These are phyloP conservation scores for Didymella glomerata DNA, from an alignment of 2,329 filamentous ascomycete species.

Conservation along the genomic window DNA sequence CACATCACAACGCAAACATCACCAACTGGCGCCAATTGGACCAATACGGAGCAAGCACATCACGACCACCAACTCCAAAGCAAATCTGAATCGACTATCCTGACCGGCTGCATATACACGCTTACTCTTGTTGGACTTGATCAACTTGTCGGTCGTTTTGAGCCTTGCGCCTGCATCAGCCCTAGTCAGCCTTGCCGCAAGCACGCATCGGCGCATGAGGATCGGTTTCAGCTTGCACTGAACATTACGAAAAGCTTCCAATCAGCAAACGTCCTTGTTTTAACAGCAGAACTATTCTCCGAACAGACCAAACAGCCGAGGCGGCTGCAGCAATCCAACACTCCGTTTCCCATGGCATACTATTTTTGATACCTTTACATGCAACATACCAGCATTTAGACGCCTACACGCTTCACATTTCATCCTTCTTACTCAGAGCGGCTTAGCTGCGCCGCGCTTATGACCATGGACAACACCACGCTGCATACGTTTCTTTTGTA, in stretches of 20 bases:
- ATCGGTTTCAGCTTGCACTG: constrained; percentile 43
- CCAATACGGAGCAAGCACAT: constrained; percentile 41
- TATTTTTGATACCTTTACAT: constrained; percentile 42
- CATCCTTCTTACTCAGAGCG: constrained; percentile 40
- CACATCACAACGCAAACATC: constrained; percentile 30
- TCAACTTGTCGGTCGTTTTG: constrained; percentile 12
- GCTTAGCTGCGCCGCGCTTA: constrained; percentile 37
- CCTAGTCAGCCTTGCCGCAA: constrained; percentile 44
- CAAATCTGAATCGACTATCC: constrained; percentile 21
- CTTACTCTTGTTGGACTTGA: constrained; percentile 27
- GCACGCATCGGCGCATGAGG: constrained; percentile 31
- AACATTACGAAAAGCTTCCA: constrained; percentile 32
- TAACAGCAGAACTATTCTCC: constrained; percentile 28
- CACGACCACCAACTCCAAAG: constrained; percentile 14
- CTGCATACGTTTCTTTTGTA: constrained; percentile 69
- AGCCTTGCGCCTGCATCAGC: constrained; percentile 31
- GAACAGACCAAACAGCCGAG: constrained; percentile 34
- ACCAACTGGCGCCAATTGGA: constrained; percentile 42
- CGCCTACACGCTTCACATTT: constrained; percentile 38
- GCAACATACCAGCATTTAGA: constrained; percentile 33
- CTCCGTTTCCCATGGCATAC: constrained; percentile 35
- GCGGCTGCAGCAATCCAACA: constrained; percentile 37
- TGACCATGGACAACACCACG: constrained; percentile 60
- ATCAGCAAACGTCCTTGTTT: constrained; percentile 27
- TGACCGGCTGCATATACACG: constrained; percentile 35